Evolutionary conservation across 2,329 filamentous ascomycete species (phyloP).

Genomic region (Chaetomiaceae sp.): DNA sequence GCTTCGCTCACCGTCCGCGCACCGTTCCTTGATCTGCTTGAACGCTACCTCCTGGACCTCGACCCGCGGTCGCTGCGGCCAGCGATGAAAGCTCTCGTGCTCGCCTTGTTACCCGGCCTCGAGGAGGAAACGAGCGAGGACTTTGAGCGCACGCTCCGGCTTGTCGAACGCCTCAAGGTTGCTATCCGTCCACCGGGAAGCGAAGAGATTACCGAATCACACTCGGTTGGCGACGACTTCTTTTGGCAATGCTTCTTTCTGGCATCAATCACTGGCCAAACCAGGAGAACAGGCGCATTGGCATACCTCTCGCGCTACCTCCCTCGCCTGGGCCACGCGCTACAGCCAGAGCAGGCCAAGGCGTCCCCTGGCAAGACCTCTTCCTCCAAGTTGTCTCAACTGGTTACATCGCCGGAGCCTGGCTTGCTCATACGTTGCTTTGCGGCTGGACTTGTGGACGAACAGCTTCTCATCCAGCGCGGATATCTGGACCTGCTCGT

Average conservation of each 20-base stretch:
- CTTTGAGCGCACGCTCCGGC: constrained; percentile 77
- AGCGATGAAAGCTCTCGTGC: constrained; percentile 81
- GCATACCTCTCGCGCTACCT: constrained; percentile 77
- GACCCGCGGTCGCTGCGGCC: constrained; percentile 69
- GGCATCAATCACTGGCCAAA: constrained; percentile 83
- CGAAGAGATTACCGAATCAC: constrained; percentile 44
- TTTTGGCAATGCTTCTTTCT: constrained; percentile 99
- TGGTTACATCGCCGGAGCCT: constrained; percentile 84
- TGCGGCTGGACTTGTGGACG: constrained; percentile 78
- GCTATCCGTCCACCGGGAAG: constrained; percentile 52
- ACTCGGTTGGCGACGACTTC: constrained; percentile 67
- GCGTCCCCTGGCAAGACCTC: constrained; percentile 33
- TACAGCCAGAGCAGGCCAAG: constrained; percentile 30
- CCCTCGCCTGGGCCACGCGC: constrained; percentile 57
- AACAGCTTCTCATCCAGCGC: constrained; percentile 85
- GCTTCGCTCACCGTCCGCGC: constrained; percentile 87
- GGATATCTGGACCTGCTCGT: constrained; percentile 92
- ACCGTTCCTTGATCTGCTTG: constrained; percentile 75
- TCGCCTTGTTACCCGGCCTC: constrained; percentile 82
- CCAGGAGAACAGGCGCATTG: constrained; percentile 75
- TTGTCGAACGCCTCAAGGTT: constrained; percentile 71
- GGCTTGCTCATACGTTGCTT: constrained; percentile 87
- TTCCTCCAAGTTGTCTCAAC: constrained; percentile 50
- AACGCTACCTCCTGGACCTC: constrained; percentile 69
- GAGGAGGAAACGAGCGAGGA: constrained; percentile 98